Evolutionary conservation across 352 stramenopile genomes (phyloP).

Genomic region (Globisporangium spinosum): DNA sequence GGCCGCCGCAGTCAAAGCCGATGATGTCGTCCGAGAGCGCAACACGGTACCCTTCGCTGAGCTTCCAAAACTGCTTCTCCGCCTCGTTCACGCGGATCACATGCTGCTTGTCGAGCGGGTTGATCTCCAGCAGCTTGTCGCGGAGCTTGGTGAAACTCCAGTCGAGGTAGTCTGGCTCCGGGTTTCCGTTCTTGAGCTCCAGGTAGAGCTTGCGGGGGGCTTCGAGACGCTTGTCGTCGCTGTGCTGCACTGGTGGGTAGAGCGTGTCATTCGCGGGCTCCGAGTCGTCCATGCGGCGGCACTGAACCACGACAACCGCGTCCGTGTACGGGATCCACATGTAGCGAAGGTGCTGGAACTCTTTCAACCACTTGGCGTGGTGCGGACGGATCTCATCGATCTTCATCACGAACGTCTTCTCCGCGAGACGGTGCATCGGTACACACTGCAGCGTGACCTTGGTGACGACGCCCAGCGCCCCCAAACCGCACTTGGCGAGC

Average conservation of each 20-base stretch:
- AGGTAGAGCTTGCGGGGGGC: constrained; percentile 79
- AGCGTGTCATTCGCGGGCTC: constrained; percentile 36
- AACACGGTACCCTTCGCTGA: constrained; percentile 89
- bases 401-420: constrained; percentile 92
- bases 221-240: constrained; percentile 62
- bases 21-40: constrained; percentile 94
- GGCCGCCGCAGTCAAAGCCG: constrained; percentile 98
- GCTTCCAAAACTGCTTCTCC: constrained; percentile 96
- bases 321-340: constrained; percentile 99
- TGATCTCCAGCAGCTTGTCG: constrained; percentile 76
- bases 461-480: constrained; percentile 94
- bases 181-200: constrained; percentile 52
- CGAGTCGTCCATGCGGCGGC: constrained; percentile 49
- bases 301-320: constrained; percentile 92
- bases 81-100: constrained; percentile 93
- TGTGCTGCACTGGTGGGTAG: constrained; percentile 44
- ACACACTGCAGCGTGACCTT: constrained; percentile 96
- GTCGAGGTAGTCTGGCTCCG: constrained; percentile 59
- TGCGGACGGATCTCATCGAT: constrained; percentile 81
- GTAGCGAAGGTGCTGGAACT: constrained; percentile 91
- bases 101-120: constrained; percentile 89
- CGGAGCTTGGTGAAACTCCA: constrained; percentile 85
- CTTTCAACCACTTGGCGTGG: constrained; percentile 66
- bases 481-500: constrained; percentile 93
- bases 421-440: constrained; percentile 89